These are phyloP conservation scores for Cytospora piceicola DNA, from an alignment of 2,329 filamentous ascomycete genomes.

Conservation along the genomic window DNA sequence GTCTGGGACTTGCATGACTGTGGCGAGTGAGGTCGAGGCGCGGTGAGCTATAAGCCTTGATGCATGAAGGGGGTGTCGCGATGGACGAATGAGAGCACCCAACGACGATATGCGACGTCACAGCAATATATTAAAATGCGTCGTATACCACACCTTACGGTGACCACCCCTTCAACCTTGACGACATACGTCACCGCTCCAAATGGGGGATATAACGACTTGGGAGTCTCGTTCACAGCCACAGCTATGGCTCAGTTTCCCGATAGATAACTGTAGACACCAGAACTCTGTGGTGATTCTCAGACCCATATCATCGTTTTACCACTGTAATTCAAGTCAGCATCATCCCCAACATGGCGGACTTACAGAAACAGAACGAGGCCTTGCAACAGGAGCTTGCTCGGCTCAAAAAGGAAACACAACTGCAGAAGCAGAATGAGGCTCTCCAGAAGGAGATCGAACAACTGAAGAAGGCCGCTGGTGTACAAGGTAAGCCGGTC, in stretches of 20 bases:
- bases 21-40: conserved; percentile 25
- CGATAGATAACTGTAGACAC: background rate
- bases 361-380: conserved; percentile 16
- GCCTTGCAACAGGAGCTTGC: conserved; percentile 23
- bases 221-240: conserved; percentile 11
- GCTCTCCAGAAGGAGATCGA: conserved; percentile 26
- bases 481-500: conserved; percentile 23
- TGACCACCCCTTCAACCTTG: background rate
- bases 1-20: conserved; percentile 20
- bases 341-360: conserved; percentile 17
- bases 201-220: conserved; percentile 13
- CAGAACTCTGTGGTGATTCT: background rate
- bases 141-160: conserved; percentile 15
- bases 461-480: conserved; percentile 25
- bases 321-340: background rate
- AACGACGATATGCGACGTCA: conserved; percentile 18
- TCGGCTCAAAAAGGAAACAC: conserved; percentile 25
- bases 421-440: conserved; percentile 13
- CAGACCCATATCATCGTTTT: background rate
- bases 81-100: conserved; percentile 19
- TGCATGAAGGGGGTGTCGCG: conserved; percentile 22
- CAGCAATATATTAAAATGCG: conserved; percentile 19
- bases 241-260: background rate
- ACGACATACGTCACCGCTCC: conserved; percentile 23
- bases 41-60: conserved; percentile 15